Evolutionary conservation across 306 rosid species (phyloP), one percentile per base, ranked within the genome.

Genomic region (Chamaecrista fasciculata): DNA sequence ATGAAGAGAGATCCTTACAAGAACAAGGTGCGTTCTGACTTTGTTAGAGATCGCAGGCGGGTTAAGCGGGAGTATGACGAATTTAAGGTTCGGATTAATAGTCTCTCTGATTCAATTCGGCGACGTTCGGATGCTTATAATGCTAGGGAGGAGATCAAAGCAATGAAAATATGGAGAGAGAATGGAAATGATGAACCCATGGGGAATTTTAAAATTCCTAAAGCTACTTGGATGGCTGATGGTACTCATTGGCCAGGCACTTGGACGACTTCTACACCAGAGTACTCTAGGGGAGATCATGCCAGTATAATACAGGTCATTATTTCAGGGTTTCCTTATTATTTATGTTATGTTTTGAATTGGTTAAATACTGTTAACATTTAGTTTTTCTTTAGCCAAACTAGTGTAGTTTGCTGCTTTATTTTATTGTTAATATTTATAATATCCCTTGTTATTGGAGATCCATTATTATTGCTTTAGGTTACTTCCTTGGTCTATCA

Each of bases 181-280:
- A 82, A 12, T 51, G 85, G 52, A 70, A 55, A 75, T 69, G 96
- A 85, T 59, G 91, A 89, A 48, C 85, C 73, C 3, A 8, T 79
- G 37, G 87, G 74, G 64, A 73, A 18, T 61, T 44, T 78, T 71
- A 83, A 85, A 73, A 16, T 79, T 49, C 85, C 83, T 28, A 89
- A 83, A 76, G 92, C 91, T 57, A 86, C 96, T 40, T 85, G 96
- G 91, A 89, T 89, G 96, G 74, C 87, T 53, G 91, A 89, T 72
- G 84, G 83, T 33, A 86, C 92, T 12, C 86, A 79, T 49, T 89
- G 96, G 96, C 96, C 92, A 12, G 96, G 96, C 21, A 85, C 93
- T 55, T 89, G 96, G 96, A 80, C 85, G 1, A 53, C 14, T 68
- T 15, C 87, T 31, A 71, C 78, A 6, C 78, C 81, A 1, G 90